Evolutionary conservation across 78 protist genomes (phyloP).

Genomic region (Dictyostelium capitatum): DNA sequence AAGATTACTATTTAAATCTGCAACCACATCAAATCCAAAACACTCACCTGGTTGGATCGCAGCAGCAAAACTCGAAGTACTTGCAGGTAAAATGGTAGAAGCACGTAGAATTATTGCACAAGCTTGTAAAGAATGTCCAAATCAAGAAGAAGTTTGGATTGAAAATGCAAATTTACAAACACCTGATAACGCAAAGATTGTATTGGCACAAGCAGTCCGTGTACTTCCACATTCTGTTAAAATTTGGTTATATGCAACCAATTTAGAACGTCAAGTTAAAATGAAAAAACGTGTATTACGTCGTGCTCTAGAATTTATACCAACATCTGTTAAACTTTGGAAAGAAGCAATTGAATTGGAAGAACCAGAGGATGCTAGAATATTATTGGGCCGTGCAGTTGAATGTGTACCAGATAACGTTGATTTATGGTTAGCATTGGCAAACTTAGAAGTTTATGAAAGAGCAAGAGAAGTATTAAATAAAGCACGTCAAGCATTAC

Average conservation of each 20-base stretch:
- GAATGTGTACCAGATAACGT: conserved; percentile 91
- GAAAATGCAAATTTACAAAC: conserved; percentile 89
- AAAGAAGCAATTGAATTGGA: conserved; percentile 96
- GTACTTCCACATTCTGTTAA: conserved; percentile 91
- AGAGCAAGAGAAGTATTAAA: conserved; percentile 95
- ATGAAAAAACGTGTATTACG: conserved; percentile 88
- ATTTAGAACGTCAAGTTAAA: conserved; percentile 88
- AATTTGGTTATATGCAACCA: conserved; percentile 95
- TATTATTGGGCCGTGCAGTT: conserved; percentile 94
- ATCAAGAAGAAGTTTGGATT: conserved; percentile 96
- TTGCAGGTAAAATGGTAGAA: conserved; percentile 88
- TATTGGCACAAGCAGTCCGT: conserved; percentile 94
- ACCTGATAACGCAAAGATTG: conserved; percentile 87
- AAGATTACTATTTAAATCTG: conserved; percentile 86
- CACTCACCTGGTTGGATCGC: conserved; percentile 95
- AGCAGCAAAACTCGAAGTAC: conserved; percentile 94
- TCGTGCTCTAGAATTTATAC: conserved; percentile 92
- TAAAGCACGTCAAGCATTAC: conserved; percentile 87
- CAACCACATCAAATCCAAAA: conserved; percentile 83
- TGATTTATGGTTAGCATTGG: conserved; percentile 98
- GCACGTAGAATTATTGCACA: conserved; percentile 92
- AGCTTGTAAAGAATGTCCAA: conserved; percentile 91
- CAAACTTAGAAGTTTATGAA: conserved; percentile 93
- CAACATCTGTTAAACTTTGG: conserved; percentile 95
- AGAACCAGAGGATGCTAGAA: conserved; percentile 92